Percentiles rank a stretch among this genome's conserved stretches.
Evolutionary conservation across 495 filamentous ascomycete genomes (phyloP).

Genomic region (Neurospora cerealis): DNA sequence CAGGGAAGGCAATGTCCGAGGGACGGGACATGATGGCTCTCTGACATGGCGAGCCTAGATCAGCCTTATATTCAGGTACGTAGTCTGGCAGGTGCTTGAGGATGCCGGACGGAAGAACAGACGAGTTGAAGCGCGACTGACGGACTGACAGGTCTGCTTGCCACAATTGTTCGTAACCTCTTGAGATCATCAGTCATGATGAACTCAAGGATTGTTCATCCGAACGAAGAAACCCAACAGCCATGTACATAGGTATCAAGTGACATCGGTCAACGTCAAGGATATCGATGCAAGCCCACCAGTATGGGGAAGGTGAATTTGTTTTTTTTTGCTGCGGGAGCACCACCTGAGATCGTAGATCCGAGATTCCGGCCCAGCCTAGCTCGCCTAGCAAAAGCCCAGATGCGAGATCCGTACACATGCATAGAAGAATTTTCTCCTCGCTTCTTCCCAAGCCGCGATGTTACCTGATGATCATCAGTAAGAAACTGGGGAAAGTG

Average conservation of each 20-base stretch:
- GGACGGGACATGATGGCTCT: too few species aligned
- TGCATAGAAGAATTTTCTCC: not conserved
- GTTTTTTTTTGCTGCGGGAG: not conserved
- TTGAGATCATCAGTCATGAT: too few species aligned
- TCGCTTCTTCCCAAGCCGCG: not conserved
- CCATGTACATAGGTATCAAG: not conserved
- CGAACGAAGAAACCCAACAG: too few species aligned
- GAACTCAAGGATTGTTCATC: too few species aligned
- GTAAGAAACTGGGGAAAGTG: not conserved
- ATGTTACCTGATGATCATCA: not conserved
- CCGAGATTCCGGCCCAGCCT: too few species aligned
- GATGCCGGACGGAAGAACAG: too few species aligned
- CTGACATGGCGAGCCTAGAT: too few species aligned
- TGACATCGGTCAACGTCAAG: not conserved
- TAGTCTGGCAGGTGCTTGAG: not conserved
- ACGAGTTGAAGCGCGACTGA: too few species aligned
- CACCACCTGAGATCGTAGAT: not conserved
- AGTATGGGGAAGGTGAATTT: not conserved
- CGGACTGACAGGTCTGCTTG: too few species aligned
- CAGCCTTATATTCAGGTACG: not conserved
- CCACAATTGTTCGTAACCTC: too few species aligned
- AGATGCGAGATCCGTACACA: not conserved
- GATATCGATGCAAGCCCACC: not conserved
- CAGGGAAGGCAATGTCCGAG: too few species aligned
- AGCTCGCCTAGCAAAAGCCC: not conserved